These are phyloP conservation scores for Candida coleopterorum DNA, from an alignment of 805 yeast genomes.

Conservation along the genomic window DNA sequence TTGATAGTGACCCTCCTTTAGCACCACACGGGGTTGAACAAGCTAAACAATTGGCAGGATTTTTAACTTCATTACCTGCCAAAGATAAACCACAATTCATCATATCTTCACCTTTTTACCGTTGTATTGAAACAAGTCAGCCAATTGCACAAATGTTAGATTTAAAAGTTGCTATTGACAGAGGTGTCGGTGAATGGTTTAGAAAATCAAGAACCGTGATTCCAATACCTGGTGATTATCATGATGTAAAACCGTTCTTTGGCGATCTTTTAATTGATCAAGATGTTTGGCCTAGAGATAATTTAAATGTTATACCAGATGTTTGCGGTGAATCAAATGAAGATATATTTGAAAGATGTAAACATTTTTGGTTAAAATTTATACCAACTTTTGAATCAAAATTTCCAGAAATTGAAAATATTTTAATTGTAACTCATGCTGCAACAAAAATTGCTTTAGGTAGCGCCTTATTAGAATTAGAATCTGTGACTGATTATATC, in stretches of 20 bases:
- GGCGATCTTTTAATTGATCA: constrained; percentile 30
- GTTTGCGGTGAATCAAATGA: constrained; percentile 67
- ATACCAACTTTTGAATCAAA: constrained; percentile 51
- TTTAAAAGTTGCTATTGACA: constrained; percentile 60
- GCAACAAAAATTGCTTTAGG: constrained; percentile 90
- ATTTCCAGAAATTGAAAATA: constrained; percentile 55
- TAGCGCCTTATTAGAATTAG: constrained; percentile 58
- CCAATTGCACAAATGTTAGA: constrained; percentile 62
- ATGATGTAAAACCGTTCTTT: constrained; percentile 50
- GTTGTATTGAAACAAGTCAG: constrained; percentile 78
- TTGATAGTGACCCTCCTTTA: constrained; percentile 82
- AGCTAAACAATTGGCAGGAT: constrained; percentile 72
- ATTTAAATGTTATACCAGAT: constrained; percentile 62
- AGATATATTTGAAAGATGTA: constrained; percentile 63
- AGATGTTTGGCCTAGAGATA: constrained; percentile 37
- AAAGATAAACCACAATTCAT: constrained; percentile 65
- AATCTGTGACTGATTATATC: constrained; percentile 47
- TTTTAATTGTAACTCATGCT: constrained; percentile 86
- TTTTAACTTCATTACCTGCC: constrained; percentile 37
- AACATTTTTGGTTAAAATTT: constrained; percentile 49
- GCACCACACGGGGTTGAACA: constrained; percentile 88
- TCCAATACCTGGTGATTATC: constrained; percentile 63
- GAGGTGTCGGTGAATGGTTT: constrained; percentile 93
- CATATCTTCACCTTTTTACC: constrained; percentile 78
- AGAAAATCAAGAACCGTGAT: constrained; percentile 60